Percentiles rank a stretch among this genome's conserved stretches.
Evolutionary conservation across 305 asterid species (phyloP).

Genomic region (Solanum chacoense): DNA sequence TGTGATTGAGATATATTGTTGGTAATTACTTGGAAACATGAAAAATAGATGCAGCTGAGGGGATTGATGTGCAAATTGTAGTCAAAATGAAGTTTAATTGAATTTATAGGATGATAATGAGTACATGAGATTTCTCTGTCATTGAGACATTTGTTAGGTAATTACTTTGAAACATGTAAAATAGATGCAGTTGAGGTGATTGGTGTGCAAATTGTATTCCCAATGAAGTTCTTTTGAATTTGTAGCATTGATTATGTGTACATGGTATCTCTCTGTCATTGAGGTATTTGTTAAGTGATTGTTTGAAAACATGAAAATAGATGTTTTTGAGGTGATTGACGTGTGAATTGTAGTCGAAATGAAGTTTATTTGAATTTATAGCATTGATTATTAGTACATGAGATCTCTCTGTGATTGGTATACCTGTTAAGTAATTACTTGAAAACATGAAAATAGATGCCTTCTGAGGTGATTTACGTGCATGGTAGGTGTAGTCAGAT

Average conservation of each 20-base stretch:
- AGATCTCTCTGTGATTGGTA: not conserved
- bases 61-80: not conserved
- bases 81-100: not conserved
- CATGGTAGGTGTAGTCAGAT: not conserved
- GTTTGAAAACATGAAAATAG: not conserved
- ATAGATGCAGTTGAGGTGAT: not conserved
- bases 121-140: not conserved
- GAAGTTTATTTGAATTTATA: not conserved
- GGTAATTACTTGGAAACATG: not conserved
- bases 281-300: not conserved
- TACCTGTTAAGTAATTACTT: not conserved
- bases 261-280: not conserved
- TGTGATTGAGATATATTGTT: not conserved
- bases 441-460: not conserved
- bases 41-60: not conserved
- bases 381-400: not conserved
- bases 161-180: not conserved
- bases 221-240: not conserved
- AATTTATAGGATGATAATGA: not conserved
- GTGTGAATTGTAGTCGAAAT: not conserved
- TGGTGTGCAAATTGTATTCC: not conserved
- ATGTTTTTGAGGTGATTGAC: not conserved
- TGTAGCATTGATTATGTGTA: not conserved
- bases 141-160: not conserved
- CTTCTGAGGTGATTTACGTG: not conserved